phyloP scores from a whole-genome alignment of 805 yeast genomes.

The Saturnispora zaruensis region DNA sequence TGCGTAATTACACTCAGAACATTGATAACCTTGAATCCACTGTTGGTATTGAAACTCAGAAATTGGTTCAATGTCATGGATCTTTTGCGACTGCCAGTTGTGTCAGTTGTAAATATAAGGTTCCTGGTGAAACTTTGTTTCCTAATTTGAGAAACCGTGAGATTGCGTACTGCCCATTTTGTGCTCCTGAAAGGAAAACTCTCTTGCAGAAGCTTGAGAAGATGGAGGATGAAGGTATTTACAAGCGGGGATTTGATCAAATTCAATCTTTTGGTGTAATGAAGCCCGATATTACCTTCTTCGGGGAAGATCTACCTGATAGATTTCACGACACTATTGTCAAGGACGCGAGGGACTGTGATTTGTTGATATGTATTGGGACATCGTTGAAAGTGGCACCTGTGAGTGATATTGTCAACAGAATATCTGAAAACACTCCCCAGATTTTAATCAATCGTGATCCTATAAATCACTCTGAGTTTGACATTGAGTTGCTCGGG shows the following conservation, averaged over 20 bases:
- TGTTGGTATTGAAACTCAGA: conserved; percentile 62
- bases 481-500: conserved; percentile 71
- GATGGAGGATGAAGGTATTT: conserved; percentile 23
- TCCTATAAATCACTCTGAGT: conserved; percentile 64
- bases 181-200: conserved; percentile 37
- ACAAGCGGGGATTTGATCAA: conserved; percentile 22
- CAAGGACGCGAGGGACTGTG: conserved; percentile 61
- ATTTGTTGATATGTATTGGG: conserved; percentile 75
- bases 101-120: conserved; percentile 58
- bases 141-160: conserved; percentile 48
- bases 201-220: conserved; percentile 24
- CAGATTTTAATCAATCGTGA: conserved; percentile 75
- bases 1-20: conserved; percentile 85
- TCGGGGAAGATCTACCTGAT: conserved; percentile 76
- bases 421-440: conserved; percentile 64
- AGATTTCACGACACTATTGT: conserved; percentile 51
- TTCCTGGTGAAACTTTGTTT: conserved; percentile 58
- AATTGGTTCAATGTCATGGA: conserved; percentile 84
- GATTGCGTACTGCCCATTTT: conserved; percentile 66
- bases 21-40: conserved; percentile 80
- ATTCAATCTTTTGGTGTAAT: conserved; percentile 64
- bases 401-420: conserved; percentile 77
- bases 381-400: conserved; percentile 91
- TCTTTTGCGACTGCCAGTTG: conserved; percentile 86
- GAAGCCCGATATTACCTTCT: conserved; percentile 90